Conservation (phyloP, 768 basidiomycete species). For the Lactifluus piperatus region DNA sequence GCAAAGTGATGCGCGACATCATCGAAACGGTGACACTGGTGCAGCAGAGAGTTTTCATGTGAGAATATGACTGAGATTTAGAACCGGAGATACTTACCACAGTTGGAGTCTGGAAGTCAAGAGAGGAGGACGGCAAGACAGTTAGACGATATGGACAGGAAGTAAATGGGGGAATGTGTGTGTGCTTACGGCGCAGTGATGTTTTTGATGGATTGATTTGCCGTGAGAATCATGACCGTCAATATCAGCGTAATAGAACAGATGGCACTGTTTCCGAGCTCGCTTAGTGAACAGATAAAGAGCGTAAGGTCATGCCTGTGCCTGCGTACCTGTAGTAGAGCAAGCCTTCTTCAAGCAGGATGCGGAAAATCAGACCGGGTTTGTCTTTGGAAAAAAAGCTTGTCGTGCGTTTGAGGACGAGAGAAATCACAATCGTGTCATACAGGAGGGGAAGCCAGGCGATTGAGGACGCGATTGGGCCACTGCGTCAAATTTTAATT, state of each 20-base stretch:
- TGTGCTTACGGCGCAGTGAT: constrained; percentile 28
- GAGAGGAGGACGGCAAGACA: neutral
- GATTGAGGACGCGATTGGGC: constrained; percentile 27
- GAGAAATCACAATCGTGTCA: constrained; percentile 30
- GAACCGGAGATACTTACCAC: neutral
- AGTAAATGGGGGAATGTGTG: neutral
- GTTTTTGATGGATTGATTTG: constrained; percentile 28
- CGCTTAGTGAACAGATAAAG: constrained; percentile 24
- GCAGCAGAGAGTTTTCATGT: too few relatives aligned
- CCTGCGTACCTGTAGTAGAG: constrained; percentile 9
- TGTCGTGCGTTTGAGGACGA: constrained; percentile 28
- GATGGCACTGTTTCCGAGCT: constrained; percentile 26
- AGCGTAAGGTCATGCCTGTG: neutral
- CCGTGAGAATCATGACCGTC: constrained; percentile 31
- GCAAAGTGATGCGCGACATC: constrained; percentile 62
- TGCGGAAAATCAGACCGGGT: neutral
- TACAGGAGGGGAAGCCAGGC: constrained; percentile 36
- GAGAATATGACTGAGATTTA: too few relatives aligned
- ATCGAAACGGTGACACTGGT: constrained; percentile 40
- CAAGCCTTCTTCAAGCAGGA: constrained; percentile 9
- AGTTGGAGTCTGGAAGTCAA: neutral
- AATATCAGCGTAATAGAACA: constrained; percentile 32
- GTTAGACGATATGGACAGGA: neutral
- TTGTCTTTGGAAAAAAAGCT: neutral
- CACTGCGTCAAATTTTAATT: constrained; percentile 9